phyloP scores from a whole-genome alignment of 2,329 filamentous ascomycete genomes.

The Paracoccidioides lutzii region DNA sequence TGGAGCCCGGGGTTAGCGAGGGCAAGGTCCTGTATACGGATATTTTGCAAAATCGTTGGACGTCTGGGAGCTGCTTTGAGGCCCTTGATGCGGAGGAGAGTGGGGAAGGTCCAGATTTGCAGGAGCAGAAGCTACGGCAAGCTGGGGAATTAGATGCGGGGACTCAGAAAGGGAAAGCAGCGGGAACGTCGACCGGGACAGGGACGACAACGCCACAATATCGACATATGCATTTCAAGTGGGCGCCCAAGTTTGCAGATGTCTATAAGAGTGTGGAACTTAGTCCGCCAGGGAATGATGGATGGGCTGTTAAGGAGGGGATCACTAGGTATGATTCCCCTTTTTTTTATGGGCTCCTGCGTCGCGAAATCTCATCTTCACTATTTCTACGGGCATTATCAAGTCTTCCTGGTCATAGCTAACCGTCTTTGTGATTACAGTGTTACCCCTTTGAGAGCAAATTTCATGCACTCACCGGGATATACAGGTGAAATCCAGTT shows the following conservation, averaged over 20 bases:
- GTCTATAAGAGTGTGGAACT: slow-evolving; percentile 79
- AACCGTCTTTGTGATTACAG: slow-evolving; percentile 33
- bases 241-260: slow-evolving; percentile 76
- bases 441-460: slow-evolving; percentile 80
- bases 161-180: slow-evolving; percentile 12
- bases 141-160: slow-evolving; percentile 37
- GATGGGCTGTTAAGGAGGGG: slow-evolving; percentile 80
- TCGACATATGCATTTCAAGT: slow-evolving; percentile 82
- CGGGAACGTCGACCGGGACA: slow-evolving; percentile 4
- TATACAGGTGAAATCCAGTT: slow-evolving; percentile 63
- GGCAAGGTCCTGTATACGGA: slow-evolving; percentile 68
- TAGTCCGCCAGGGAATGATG: slow-evolving; percentile 70
- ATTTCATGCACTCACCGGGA: slow-evolving; percentile 68
- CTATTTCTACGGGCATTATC: neutral
- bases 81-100: slow-evolving; percentile 55
- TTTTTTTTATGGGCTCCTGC: neutral
- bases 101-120: slow-evolving; percentile 47
- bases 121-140: slow-evolving; percentile 62
- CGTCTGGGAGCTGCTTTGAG: slow-evolving; percentile 70
- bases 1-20: slow-evolving; percentile 60
- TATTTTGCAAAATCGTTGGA: slow-evolving; percentile 87
- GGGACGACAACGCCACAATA: slow-evolving; percentile 35
- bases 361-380: neutral
- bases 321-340: slow-evolving; percentile 55
- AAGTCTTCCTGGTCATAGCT: neutral